These are phyloP conservation scores for Tillandsia fasciculata DNA, from an alignment of 176 grass and related monocot genomes.

Conservation along the genomic window DNA sequence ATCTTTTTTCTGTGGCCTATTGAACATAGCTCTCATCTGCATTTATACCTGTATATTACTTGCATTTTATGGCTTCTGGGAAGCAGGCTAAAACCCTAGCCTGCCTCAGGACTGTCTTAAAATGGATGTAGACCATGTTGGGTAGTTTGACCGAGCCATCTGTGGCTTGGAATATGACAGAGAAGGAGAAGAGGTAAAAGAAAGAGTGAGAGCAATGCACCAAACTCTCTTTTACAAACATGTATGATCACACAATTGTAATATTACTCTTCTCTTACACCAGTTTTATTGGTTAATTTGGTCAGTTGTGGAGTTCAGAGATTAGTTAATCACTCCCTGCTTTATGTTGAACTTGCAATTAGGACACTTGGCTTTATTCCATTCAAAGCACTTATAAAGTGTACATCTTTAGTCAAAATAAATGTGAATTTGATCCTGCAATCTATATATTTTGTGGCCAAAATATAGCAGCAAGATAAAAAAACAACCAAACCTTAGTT, in stretches of 20 bases:
- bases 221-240: not conserved
- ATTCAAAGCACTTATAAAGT: too few species aligned
- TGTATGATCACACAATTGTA: not conserved
- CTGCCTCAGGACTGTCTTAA: conserved; percentile 27
- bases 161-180: conserved; percentile 13
- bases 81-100: conserved; percentile 31
- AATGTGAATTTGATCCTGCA: too few species aligned
- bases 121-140: conserved; percentile 20
- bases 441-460: too few species aligned
- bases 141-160: conserved; percentile 20
- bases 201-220: not conserved
- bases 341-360: too few species aligned
- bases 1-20: conserved; percentile 12
- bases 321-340: too few species aligned
- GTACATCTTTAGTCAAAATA: too few species aligned
- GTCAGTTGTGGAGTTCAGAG: too few species aligned
- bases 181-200: conserved; percentile 10
- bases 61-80: conserved; percentile 32
- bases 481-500: too few species aligned
- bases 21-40: conserved; percentile 1
- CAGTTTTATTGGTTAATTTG: too few species aligned
- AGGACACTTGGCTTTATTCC: too few species aligned
- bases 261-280: too few species aligned
- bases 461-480: too few species aligned
- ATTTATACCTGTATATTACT: conserved; percentile 24